These are phyloP conservation scores for Xerocomellus chrysenteron DNA, from an alignment of 768 basidiomycete species.

Conservation along the genomic window DNA sequence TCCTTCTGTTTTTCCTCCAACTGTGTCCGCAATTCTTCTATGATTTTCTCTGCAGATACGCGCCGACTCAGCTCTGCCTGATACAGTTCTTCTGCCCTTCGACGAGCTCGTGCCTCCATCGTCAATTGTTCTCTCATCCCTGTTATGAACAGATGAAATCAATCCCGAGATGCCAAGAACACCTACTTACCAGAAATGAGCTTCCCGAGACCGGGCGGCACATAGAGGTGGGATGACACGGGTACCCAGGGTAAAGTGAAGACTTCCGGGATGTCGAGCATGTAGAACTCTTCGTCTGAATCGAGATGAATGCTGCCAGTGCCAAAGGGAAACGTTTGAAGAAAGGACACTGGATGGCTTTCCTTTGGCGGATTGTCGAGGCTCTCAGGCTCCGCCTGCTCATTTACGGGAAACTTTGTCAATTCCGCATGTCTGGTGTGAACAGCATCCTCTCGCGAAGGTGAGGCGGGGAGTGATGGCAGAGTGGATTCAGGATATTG, in stretches of 20 bases:
- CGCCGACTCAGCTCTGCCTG: conserved; percentile 33
- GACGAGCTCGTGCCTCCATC: conserved; percentile 33
- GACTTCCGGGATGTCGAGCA: conserved; percentile 36
- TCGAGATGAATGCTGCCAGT: not conserved
- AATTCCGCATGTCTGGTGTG: not conserved
- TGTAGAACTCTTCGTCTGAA: conserved; percentile 28
- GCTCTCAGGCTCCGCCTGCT: not conserved
- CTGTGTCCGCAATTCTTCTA: conserved; percentile 16
- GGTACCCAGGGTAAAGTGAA: conserved; percentile 36
- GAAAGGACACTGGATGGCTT: not conserved
- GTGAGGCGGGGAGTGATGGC: not conserved
- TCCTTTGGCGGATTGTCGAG: not conserved
- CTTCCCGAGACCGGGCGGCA: conserved; percentile 35
- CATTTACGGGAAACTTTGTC: not conserved
- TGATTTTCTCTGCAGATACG: conserved; percentile 29
- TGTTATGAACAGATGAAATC: conserved; percentile 1
- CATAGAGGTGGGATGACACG: conserved; percentile 28
- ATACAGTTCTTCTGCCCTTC: conserved; percentile 33
- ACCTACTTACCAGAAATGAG: conserved; percentile 34
- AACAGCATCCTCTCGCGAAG: not conserved
- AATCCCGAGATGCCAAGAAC: not conserved
- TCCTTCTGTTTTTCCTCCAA: conserved; percentile 2
- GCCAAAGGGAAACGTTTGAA: not conserved
- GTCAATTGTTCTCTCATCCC: conserved; percentile 37
- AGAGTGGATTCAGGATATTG: not conserved